phyloP scores from a whole-genome alignment of 192 early-diverging fungal species.

The Chytriomyces sp. region DNA sequence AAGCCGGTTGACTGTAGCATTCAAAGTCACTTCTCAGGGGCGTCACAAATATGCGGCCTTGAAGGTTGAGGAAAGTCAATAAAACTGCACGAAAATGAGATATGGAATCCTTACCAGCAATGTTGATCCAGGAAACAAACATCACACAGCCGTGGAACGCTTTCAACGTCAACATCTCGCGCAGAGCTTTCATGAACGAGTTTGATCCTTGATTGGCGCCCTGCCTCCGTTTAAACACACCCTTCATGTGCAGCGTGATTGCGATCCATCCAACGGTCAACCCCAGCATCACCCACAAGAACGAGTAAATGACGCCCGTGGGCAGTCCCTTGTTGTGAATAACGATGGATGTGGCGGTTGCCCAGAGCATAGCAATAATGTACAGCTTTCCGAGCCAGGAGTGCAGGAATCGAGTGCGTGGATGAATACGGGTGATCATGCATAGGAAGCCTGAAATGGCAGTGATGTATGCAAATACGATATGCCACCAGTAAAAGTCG shows the following conservation, averaged over 20 bases:
- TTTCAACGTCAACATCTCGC: slow-evolving; percentile 42
- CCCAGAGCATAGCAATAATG: slow-evolving; percentile 48
- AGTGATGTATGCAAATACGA: slow-evolving; percentile 36
- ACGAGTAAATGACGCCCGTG: slow-evolving; percentile 43
- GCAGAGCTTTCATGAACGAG: slow-evolving; percentile 1
- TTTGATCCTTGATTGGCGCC: background rate
- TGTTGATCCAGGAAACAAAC: slow-evolving; percentile 51
- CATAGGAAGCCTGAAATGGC: slow-evolving; percentile 39
- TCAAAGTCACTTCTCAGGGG: slow-evolving; percentile 35
- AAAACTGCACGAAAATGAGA: too few species aligned
- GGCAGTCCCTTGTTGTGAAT: slow-evolving; percentile 53
- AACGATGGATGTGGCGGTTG: slow-evolving; percentile 39
- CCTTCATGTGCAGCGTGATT: slow-evolving; percentile 43
- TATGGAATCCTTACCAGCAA: slow-evolving; percentile 15
- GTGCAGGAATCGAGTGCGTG: slow-evolving; percentile 30
- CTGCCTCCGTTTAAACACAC: slow-evolving; percentile 11
- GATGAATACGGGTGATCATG: slow-evolving; percentile 39
- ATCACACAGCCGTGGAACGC: slow-evolving; percentile 47
- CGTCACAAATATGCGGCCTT: slow-evolving; percentile 46
- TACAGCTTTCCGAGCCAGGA: slow-evolving; percentile 44
- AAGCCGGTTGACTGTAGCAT: slow-evolving; percentile 46
- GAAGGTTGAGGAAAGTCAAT: too few species aligned
- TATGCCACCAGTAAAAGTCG: slow-evolving; percentile 28
- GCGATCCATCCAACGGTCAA: slow-evolving; percentile 43
- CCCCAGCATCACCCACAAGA: slow-evolving; percentile 41